These are phyloP conservation scores for Paecilomyces variotii DNA, from an alignment of 2,329 filamentous ascomycete genomes.

Conservation along the genomic window DNA sequence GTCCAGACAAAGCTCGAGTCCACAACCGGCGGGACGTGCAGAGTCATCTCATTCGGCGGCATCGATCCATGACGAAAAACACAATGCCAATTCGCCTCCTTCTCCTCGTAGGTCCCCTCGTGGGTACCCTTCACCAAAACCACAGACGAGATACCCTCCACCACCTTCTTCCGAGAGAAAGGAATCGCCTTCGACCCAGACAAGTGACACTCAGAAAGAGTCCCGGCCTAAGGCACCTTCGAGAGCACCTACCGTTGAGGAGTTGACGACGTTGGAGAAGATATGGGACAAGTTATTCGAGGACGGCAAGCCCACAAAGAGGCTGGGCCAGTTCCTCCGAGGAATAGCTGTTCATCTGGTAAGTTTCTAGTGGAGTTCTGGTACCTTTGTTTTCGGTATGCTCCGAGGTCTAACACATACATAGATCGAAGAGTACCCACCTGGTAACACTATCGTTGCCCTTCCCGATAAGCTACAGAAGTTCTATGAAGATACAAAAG, in stretches of 20 bases:
- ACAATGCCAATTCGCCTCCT: not conserved
- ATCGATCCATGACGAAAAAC: not conserved
- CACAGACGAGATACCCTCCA: constrained; percentile 13
- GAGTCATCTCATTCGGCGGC: not conserved
- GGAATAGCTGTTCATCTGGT: constrained; percentile 70
- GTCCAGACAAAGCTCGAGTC: constrained; percentile 14
- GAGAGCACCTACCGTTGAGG: constrained; percentile 34
- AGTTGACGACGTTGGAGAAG: constrained; percentile 56
- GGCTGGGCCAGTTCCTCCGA: constrained; percentile 62
- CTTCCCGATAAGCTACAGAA: constrained; percentile 65
- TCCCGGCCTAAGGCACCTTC: constrained; percentile 29
- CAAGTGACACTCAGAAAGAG: constrained; percentile 26
- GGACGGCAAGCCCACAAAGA: constrained; percentile 57
- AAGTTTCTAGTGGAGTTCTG: constrained; percentile 19
- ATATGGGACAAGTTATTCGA: constrained; percentile 72
- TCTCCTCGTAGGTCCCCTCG: not conserved
- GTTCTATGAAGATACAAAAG: constrained; percentile 61
- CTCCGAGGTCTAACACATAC: constrained; percentile 7
- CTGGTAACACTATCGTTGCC: constrained; percentile 61
- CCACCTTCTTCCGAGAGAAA: constrained; percentile 15
- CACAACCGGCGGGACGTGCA: not conserved
- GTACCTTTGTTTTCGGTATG: not conserved
- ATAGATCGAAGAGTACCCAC: constrained; percentile 63
- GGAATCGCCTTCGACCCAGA: constrained; percentile 28
- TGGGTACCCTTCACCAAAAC: constrained; percentile 14